These are phyloP conservation scores for Epichloe typhina DNA, from an alignment of 2,329 filamentous ascomycete genomes.

Conservation along the genomic window DNA sequence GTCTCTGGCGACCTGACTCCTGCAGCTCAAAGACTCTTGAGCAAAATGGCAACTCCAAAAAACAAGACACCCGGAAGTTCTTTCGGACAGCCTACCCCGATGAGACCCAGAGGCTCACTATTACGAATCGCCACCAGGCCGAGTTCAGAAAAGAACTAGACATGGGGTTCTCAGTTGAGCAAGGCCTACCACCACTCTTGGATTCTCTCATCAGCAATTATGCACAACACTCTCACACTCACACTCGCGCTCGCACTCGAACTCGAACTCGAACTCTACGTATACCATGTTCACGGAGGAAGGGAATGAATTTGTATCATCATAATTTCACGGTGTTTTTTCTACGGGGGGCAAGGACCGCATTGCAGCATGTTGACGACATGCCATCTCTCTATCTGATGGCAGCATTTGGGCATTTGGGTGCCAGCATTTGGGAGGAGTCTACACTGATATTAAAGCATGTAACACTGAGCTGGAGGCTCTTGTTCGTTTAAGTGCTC, in stretches of 20 bases:
- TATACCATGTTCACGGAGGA: neutral
- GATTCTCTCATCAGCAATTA: neutral
- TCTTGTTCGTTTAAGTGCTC: neutral
- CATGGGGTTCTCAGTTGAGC: neutral
- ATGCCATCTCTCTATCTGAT: neutral
- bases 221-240: neutral
- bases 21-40: conserved; percentile 57
- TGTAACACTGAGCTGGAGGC: neutral
- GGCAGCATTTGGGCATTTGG: neutral
- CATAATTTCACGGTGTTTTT: neutral
- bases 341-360: neutral
- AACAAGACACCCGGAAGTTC: conserved; percentile 19
- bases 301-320: neutral
- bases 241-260: too few relatives aligned
- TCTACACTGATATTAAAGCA: neutral
- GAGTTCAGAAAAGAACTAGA: conserved; percentile 11
- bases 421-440: neutral
- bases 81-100: conserved; percentile 24
- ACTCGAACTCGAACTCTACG: neutral
- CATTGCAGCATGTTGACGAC: neutral
- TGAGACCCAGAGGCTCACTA: conserved; percentile 25
- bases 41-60: conserved; percentile 40
- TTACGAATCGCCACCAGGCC: conserved; percentile 20
- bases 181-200: neutral
- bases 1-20: conserved; percentile 51